Conservation (phyloP, 1,284 basidiomycete genomes). For the Irpex sp. region DNA sequence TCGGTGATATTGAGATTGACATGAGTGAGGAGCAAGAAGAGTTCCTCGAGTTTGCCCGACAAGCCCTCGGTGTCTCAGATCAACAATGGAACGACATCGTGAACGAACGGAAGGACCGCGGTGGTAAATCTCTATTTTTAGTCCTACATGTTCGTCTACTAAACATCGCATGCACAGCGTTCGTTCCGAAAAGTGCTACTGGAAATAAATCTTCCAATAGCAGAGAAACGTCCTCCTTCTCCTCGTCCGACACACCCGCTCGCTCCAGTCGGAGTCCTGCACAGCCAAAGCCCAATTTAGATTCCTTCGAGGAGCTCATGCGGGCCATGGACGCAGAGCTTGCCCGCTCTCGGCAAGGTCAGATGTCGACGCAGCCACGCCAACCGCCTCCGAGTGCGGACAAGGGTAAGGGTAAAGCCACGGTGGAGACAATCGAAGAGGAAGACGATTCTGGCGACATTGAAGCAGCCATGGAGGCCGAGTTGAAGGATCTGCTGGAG, state of each 20-base stretch:
- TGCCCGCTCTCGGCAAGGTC: constrained; percentile 35
- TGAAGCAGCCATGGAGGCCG: constrained; percentile 82
- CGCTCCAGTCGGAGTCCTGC: constrained; percentile 12
- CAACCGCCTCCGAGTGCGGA: constrained; percentile 10
- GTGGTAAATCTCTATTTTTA: constrained; percentile 51
- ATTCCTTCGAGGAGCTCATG: constrained; percentile 95
- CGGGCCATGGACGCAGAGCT: constrained; percentile 89
- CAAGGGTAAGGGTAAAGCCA: constrained; percentile 32
- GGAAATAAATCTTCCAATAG: constrained; percentile 13
- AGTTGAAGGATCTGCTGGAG: constrained; percentile 65
- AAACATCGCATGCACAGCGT: constrained; percentile 43
- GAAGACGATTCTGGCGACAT: constrained; percentile 55
- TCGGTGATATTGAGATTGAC: constrained; percentile 81
- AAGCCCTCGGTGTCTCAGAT: constrained; percentile 82
- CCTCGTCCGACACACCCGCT: not conserved
- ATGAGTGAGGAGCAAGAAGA: constrained; percentile 90
- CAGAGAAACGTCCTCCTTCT: not conserved
- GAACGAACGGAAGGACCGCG: constrained; percentile 66
- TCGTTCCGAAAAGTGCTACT: constrained; percentile 53
- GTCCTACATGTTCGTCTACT: not conserved
- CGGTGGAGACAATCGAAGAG: constrained; percentile 26
- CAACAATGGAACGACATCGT: constrained; percentile 84
- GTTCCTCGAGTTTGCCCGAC: constrained; percentile 88
- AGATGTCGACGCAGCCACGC: constrained; percentile 6
- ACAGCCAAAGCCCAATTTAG: constrained; percentile 64